A percentile compares a stretch with the other conserved stretches of the same genome.
These are phyloP conservation scores for Ophiorrhiza pumila DNA, from an alignment of 257 asterid species.

Conservation along the genomic window DNA sequence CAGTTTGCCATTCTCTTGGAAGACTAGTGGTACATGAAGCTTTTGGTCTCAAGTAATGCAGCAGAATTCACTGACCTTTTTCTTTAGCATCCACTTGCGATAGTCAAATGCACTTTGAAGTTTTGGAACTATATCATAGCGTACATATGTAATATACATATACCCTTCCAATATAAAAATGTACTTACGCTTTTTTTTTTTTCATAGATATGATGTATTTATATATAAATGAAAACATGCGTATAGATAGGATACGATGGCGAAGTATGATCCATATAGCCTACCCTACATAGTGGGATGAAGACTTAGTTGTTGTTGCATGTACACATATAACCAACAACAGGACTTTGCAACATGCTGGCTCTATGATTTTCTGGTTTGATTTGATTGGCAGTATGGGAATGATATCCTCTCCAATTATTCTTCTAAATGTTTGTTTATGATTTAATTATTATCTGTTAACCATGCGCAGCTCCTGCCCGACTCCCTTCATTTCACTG, in stretches of 20 bases:
- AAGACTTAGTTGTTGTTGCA: too few species aligned
- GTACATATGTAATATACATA: background rate
- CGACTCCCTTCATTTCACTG: conserved; percentile 83
- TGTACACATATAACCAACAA: too few species aligned
- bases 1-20: background rate
- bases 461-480: conserved; percentile 56
- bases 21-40: background rate
- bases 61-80: background rate
- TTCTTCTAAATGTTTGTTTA: background rate
- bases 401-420: background rate
- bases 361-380: background rate
- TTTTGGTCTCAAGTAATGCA: background rate
- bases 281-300: too few species aligned
- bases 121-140: too few species aligned
- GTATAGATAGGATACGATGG: too few species aligned
- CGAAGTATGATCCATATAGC: too few species aligned
- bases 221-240: too few species aligned
- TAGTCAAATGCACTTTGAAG: background rate
- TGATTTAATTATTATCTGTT: conserved; percentile 15
- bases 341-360: background rate
- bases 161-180: too few species aligned
- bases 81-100: background rate
- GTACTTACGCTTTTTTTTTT: background rate
- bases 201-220: too few species aligned
- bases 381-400: background rate